These are phyloP conservation scores for Calendula officinalis DNA, from an alignment of 129 eudicot genomes.

Conservation along the genomic window DNA sequence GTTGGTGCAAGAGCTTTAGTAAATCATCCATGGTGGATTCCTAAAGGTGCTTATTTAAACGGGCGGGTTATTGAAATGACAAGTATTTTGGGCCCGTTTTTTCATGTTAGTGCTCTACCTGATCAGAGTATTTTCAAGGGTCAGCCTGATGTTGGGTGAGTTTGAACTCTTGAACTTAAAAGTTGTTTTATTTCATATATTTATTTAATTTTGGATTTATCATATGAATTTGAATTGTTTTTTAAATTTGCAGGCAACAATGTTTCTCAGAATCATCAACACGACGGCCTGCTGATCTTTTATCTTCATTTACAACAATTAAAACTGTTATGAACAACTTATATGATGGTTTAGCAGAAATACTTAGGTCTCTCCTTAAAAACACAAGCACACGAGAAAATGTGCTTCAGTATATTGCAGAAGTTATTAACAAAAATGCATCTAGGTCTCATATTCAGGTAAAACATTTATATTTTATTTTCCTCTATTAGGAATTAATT, in stretches of 20 bases:
- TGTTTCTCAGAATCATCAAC: slow-evolving; percentile 86
- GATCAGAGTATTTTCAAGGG: slow-evolving; percentile 78
- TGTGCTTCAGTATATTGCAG: slow-evolving; percentile 76
- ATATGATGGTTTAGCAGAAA: slow-evolving; percentile 78
- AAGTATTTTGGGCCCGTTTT: slow-evolving; percentile 92
- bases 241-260: slow-evolving; percentile 59
- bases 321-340: slow-evolving; percentile 79
- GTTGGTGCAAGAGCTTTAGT: slow-evolving; percentile 76
- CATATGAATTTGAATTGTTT: slow-evolving; percentile 12
- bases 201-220: slow-evolving; percentile 2
- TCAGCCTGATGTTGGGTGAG: slow-evolving; percentile 98
- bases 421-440: slow-evolving; percentile 83
- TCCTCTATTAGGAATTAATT: not conserved
- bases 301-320: slow-evolving; percentile 86
- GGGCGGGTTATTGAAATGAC: slow-evolving; percentile 93
- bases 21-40: slow-evolving; percentile 93
- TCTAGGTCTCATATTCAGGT: slow-evolving; percentile 92
- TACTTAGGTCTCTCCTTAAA: slow-evolving; percentile 71
- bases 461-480: not conserved
- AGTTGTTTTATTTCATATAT: not conserved
- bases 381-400: slow-evolving; percentile 77
- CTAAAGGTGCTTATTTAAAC: slow-evolving; percentile 63
- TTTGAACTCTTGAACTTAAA: not conserved
- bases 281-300: slow-evolving; percentile 89
- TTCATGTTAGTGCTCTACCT: slow-evolving; percentile 95